Percentiles rank a stretch among this genome's conserved stretches.
phyloP scores from a whole-genome alignment of 2,329 filamentous ascomycete genomes.

The Corynespora cassiicola region DNA sequence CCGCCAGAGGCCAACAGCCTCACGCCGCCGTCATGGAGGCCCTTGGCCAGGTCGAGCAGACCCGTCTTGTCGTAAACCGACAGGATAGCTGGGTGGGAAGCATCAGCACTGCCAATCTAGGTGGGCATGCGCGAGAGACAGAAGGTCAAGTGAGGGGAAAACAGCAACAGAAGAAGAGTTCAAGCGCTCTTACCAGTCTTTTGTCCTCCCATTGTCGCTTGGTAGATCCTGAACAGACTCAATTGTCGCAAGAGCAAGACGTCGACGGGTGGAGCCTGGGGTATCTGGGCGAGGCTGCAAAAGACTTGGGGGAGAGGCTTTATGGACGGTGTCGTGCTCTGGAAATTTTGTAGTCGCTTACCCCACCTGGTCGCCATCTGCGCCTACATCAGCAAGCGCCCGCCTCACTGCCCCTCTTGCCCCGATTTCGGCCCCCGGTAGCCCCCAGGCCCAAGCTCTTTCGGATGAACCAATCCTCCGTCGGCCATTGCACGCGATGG shows the following conservation, averaged over 20 bases:
- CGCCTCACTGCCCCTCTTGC: constrained; percentile 11
- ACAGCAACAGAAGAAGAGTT: too few relatives aligned
- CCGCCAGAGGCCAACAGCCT: constrained; percentile 89
- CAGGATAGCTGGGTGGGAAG: constrained; percentile 71
- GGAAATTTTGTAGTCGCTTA: constrained; percentile 25
- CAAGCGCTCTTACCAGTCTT: constrained; percentile 44
- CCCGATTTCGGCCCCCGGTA: constrained; percentile 16
- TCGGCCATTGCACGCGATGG: too few relatives aligned
- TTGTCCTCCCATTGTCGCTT: constrained; percentile 44
- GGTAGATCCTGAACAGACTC: too few relatives aligned
- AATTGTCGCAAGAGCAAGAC: background rate
- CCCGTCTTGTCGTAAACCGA: constrained; percentile 99
- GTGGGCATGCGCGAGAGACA: too few relatives aligned
- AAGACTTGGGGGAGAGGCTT: too few relatives aligned
- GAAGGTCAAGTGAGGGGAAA: background rate
- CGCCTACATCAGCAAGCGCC: too few relatives aligned
- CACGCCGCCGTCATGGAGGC: constrained; percentile 44
- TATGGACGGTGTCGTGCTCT: constrained; percentile 23
- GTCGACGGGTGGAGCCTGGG: constrained; percentile 17
- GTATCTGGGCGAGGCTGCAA: constrained; percentile 23
- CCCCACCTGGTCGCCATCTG: too few relatives aligned
- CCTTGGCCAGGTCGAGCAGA: constrained; percentile 46
- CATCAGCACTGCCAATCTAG: constrained; percentile 4
- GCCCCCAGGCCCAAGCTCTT: too few relatives aligned
- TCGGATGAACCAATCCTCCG: too few relatives aligned